Percentiles rank a stretch among this genome's conserved stretches.
phyloP scores from a whole-genome alignment of 75 land plant genomes.

The Selaginella moellendorffii region DNA sequence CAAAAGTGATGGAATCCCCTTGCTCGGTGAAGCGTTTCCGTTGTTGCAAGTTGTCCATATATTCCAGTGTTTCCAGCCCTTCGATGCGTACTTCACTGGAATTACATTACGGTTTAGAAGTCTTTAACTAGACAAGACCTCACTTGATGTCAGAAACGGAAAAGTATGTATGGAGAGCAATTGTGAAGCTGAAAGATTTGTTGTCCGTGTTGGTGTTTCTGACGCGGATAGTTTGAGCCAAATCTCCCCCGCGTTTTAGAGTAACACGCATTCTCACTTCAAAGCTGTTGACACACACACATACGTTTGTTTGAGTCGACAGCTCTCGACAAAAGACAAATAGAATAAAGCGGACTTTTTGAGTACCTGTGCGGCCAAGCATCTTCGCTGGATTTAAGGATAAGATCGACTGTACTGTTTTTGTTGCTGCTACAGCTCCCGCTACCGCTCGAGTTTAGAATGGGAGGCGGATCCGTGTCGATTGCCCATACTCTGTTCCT shows the following conservation, averaged over 20 bases:
- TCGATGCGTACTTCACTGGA: conserved; percentile 52
- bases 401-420: conserved; percentile 14
- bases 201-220: neutral
- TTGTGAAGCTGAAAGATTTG: neutral
- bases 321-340: neutral
- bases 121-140: neutral
- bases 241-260: conserved; percentile 15
- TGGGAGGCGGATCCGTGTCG: conserved; percentile 14
- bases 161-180: conserved; percentile 2
- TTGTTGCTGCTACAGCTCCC: neutral
- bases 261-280: conserved; percentile 29
- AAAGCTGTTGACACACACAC: conserved; percentile 12
- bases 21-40: conserved; percentile 29
- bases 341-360: neutral
- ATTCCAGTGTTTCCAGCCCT: conserved; percentile 51
- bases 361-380: conserved; percentile 20
- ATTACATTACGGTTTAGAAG: conserved; percentile 1
- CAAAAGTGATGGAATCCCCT: conserved; percentile 34
- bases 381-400: conserved; percentile 20
- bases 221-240: conserved; percentile 20
- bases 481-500: conserved; percentile 20
- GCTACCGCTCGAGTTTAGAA: neutral
- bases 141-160: neutral
- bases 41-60: conserved; percentile 24
- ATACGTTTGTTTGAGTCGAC: neutral